phyloP scores from a whole-genome alignment of 2,329 filamentous ascomycete species.

The Venturia oleaginea region DNA sequence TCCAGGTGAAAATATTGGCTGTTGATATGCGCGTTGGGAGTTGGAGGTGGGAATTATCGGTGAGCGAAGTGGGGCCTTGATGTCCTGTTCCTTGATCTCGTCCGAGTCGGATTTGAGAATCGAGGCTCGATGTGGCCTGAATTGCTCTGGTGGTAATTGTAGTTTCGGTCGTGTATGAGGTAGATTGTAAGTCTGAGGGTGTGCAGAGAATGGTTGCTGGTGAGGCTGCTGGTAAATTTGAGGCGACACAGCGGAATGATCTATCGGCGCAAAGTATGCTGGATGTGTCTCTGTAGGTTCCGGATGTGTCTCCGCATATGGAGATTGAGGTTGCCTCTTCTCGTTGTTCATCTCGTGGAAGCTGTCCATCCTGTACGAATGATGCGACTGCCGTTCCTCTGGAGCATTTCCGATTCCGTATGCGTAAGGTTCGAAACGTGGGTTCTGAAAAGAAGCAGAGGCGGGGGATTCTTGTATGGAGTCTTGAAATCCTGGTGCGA shows the following conservation, averaged over 20 bases:
- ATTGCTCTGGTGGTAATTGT: background rate
- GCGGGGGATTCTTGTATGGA: background rate
- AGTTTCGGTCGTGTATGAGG: background rate
- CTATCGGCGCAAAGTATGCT: slow-evolving; percentile 10
- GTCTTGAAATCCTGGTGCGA: background rate
- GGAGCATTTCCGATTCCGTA: background rate
- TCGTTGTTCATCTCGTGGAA: background rate
- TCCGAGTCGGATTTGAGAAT: background rate
- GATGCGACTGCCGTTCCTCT: background rate
- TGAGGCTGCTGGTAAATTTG: background rate
- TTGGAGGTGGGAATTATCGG: background rate
- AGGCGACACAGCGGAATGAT: background rate
- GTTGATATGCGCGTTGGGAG: background rate
- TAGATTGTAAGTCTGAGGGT: background rate
- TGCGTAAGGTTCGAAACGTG: background rate
- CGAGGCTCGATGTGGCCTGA: background rate
- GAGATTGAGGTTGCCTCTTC: background rate
- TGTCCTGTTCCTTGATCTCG: background rate
- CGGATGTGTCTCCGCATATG: slow-evolving; percentile 4
- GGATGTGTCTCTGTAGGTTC: slow-evolving; percentile 11
- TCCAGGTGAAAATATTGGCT: slow-evolving; percentile 29
- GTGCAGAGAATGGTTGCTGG: background rate
- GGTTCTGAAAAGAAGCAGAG: background rate
- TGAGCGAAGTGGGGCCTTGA: background rate
- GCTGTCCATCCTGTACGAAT: background rate